phyloP scores from a whole-genome alignment of 306 rosid species.

The Luffa acutangula region DNA sequence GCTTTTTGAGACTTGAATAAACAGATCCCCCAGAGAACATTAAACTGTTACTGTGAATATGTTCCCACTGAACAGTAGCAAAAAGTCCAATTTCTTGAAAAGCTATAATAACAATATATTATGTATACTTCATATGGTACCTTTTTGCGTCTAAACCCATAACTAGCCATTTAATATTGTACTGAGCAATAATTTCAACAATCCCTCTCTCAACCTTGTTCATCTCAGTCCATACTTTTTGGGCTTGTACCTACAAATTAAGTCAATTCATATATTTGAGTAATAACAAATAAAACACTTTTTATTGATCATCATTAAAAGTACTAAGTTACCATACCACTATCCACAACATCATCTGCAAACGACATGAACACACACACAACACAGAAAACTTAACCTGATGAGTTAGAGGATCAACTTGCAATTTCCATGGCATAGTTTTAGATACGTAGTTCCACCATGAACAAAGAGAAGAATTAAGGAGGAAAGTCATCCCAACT shows the following conservation, averaged over 20 bases:
- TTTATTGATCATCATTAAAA: not conserved
- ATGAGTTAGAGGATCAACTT: constrained; percentile 91
- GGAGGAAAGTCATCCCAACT: constrained; percentile 37
- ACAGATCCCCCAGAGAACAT: not conserved
- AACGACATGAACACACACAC: no score
- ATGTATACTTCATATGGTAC: constrained; percentile 42
- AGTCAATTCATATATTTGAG: not conserved
- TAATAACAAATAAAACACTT: not conserved
- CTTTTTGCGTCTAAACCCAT: constrained; percentile 66
- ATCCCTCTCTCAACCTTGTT: constrained; percentile 64
- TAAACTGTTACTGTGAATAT: not conserved
- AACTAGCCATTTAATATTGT: constrained; percentile 66
- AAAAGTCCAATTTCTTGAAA: not conserved
- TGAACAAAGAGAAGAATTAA: not conserved
- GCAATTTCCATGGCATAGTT: constrained; percentile 12
- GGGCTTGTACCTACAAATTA: constrained; percentile 42
- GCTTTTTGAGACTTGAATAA: not conserved
- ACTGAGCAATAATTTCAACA: constrained; percentile 38
- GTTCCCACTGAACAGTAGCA: not conserved
- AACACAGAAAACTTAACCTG: constrained; percentile 39
- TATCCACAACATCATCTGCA: no score
- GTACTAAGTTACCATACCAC: not conserved
- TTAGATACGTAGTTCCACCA: constrained; percentile 1
- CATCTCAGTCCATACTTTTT: constrained; percentile 49
- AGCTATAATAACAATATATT: constrained; percentile 1